A percentile compares a stretch with the other conserved stretches of the same genome.
Evolutionary conservation across 2,329 filamentous ascomycete species (phyloP).

Genomic region (Cladophialophora exuberans): DNA sequence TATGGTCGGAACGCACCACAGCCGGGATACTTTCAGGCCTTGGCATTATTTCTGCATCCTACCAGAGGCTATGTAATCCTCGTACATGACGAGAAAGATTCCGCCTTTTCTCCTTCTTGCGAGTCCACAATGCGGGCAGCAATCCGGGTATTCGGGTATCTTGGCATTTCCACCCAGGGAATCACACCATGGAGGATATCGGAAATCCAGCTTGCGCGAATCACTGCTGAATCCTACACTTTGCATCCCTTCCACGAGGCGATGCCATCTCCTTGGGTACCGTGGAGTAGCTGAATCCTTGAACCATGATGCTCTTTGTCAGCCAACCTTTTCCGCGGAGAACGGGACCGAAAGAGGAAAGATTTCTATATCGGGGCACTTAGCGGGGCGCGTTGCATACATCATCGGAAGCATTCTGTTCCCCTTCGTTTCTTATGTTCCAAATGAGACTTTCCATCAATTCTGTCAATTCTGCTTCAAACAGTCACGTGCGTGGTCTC

Average conservation of each 20-base stretch:
- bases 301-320: neutral
- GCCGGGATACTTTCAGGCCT: too few species aligned
- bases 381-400: neutral
- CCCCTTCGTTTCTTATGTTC: neutral
- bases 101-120: neutral
- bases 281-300: too few species aligned
- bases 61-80: too few species aligned
- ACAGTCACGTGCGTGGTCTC: neutral
- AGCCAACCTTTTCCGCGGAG: neutral
- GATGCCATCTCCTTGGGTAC: too few species aligned
- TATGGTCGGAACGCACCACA: neutral
- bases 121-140: neutral
- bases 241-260: too few species aligned
- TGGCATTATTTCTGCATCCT: neutral
- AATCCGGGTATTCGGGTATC: constrained; percentile 1
- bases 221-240: too few species aligned
- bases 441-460: neutral
- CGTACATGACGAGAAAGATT: too few species aligned
- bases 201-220: neutral
- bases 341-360: neutral
- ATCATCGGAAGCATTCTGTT: neutral
- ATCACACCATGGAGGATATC: neutral
- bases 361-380: neutral
- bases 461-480: neutral
- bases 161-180: neutral